A percentile compares a stretch with the other conserved stretches of the same genome.
Evolutionary conservation across 2,329 filamentous ascomycete species (phyloP).

Genomic region (Monilinia fructigena): DNA sequence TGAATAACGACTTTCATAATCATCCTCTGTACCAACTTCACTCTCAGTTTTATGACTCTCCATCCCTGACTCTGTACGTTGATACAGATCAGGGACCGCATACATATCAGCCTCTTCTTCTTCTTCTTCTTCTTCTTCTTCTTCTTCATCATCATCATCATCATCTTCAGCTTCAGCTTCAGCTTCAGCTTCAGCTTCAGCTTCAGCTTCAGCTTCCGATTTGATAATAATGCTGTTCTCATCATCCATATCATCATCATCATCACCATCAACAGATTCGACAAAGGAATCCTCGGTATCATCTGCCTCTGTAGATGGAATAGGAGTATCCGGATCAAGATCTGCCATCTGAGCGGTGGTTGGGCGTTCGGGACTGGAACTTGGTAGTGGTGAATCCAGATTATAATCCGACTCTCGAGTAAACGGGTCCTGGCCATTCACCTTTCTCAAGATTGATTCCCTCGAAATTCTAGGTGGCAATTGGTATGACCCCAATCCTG

Average conservation of each 20-base stretch:
- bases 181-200: no score
- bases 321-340: slow-evolving; percentile 84
- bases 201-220: slow-evolving; percentile 50
- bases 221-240: slow-evolving; percentile 61
- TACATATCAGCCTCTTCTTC: slow-evolving; percentile 64
- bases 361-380: slow-evolving; percentile 57
- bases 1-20: slow-evolving; percentile 51
- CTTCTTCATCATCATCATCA: slow-evolving; percentile 58
- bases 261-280: slow-evolving; percentile 48
- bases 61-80: slow-evolving; percentile 49
- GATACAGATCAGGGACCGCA: slow-evolving; percentile 65
- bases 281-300: slow-evolving; percentile 65
- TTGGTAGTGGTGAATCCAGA: slow-evolving; percentile 61
- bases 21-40: slow-evolving; percentile 26
- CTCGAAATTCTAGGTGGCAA: slow-evolving; percentile 79
- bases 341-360: slow-evolving; percentile 42
- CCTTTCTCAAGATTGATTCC: slow-evolving; percentile 87
- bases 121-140: slow-evolving; percentile 59
- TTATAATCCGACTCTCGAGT: slow-evolving; percentile 62
- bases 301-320: slow-evolving; percentile 67
- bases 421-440: slow-evolving; percentile 61
- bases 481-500: slow-evolving; percentile 59
- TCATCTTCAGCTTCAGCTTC: slow-evolving; percentile 53
- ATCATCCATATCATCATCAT: slow-evolving; percentile 1
- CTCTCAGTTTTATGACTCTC: slow-evolving; percentile 24